Evolutionary conservation across 2,329 filamentous ascomycete genomes (phyloP), one percentile per base, ranked within the genome.

Genomic region (Westerdykella ornata): DNA sequence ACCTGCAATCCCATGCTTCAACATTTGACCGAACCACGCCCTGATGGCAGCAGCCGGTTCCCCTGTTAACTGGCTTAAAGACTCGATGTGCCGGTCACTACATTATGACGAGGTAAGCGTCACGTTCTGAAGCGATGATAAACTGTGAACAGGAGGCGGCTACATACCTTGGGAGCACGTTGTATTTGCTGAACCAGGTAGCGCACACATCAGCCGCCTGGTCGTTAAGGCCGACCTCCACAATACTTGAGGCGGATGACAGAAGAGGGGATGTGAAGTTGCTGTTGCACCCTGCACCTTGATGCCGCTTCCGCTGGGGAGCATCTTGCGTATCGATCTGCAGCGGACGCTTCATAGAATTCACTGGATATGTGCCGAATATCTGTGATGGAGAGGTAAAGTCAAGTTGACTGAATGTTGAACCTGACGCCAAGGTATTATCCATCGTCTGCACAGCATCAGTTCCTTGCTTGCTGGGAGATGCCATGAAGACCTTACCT

Each of bases 171-270:
- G 62, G 62, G 32, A 66, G 43, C 4, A 63, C 50, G n/a, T 54
- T 56, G 45, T 61, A 66, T 37, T 64, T 63, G 48, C 57, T 60
- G 44, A 65, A 66, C 62, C 62, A 66, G 17, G 53, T 63, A 5
- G 61, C 56, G 43, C 62, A 66, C 14, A 66, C 54, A 41, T 66
- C 62, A 18, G 59, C 61, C 22, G 62, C 62, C 34, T 66, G 59
- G 42, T 66, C 62, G 16, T 51, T 57, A 5, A 66, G 50, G 2
- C 60, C 61, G 18, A 57, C 47, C 9, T 53, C 51, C 6, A 43
- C 39, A 7, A 47, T 46, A 16, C 43, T 42, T n/a, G 46, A 54
- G 16, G 52, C 42, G 1, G 54, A 47, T 18, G 53, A 35, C 20
- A 51, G 33, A 38, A 55, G 56, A 2, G 59, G 53, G 13, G 56